Evolutionary conservation across 495 filamentous ascomycete genomes (phyloP).

Genomic region (Hyaloscypha bicolor): DNA sequence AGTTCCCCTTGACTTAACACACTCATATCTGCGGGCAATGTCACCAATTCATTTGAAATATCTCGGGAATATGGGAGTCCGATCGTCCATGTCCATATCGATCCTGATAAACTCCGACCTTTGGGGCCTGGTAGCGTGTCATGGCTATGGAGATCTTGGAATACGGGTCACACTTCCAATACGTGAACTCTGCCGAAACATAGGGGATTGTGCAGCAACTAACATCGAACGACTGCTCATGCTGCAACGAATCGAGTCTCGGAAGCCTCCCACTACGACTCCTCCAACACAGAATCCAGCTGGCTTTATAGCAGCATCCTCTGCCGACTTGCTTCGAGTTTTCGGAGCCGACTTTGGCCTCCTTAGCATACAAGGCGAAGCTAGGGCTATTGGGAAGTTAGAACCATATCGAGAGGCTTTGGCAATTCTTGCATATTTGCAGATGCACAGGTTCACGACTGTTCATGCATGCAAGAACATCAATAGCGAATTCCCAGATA

Average conservation of each 20-base stretch:
- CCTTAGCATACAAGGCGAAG: slow-evolving; percentile 82
- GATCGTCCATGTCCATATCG: slow-evolving; percentile 92
- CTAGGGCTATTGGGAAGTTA: slow-evolving; percentile 78
- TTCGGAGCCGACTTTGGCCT: slow-evolving; percentile 91
- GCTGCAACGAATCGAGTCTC: slow-evolving; percentile 75
- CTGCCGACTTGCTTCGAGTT: slow-evolving; percentile 80
- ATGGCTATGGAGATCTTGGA: slow-evolving; percentile 73
- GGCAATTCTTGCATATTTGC: slow-evolving; percentile 83
- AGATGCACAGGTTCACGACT: slow-evolving; percentile 69
- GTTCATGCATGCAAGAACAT: slow-evolving; percentile 80
- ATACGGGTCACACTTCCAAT: slow-evolving; percentile 92
- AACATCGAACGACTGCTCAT: slow-evolving; percentile 90
- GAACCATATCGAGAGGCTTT: slow-evolving; percentile 81
- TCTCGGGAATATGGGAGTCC: slow-evolving; percentile 82
- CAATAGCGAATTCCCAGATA: slow-evolving; percentile 75
- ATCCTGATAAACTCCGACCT: slow-evolving; percentile 81
- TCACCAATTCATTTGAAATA: slow-evolving; percentile 90
- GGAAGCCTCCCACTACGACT: slow-evolving; percentile 75
- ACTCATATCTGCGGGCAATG: slow-evolving; percentile 86
- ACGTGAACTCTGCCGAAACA: slow-evolving; percentile 86
- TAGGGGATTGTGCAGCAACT: slow-evolving; percentile 82
- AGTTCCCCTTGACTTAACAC: slow-evolving; percentile 78
- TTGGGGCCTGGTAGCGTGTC: slow-evolving; percentile 92
- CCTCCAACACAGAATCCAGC: slow-evolving; percentile 82
- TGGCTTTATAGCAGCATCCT: slow-evolving; percentile 89